Base-by-base conservation (phyloP, 441 rosid genomes). In the Mallotus japonicus region DNA sequence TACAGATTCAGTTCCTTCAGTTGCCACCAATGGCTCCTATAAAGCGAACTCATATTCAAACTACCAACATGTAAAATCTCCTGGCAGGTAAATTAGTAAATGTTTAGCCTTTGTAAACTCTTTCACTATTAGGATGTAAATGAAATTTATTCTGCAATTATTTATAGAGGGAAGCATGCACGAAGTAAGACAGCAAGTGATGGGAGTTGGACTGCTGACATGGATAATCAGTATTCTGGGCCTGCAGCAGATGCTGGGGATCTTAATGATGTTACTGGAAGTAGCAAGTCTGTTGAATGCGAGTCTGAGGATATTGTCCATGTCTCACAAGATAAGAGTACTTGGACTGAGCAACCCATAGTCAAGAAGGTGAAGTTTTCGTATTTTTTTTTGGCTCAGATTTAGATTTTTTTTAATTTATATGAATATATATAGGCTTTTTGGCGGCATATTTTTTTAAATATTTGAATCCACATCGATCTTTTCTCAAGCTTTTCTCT, bases 1-100 rank as follows among this genome's bases (percentile, higher is more conserved):
- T 13, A 90, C 90, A n/a, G 99, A 95, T 76, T 95, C 97, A 0
- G 84, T 91, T 71, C 92, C 88, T 64, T 90, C 98, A 1, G 86
- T 87, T 73, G 89, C 83, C 24, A 84, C 83, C 80, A 89, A 80
- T 81, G 95, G 90, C n/a, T 82, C 86, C 19, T 82, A 83, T 73
- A 90, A 82, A 67, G 89, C 88, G 73, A 90, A 75, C 76, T 71
- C 84, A 2, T 76, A 83, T 75, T 77, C 83, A n/a, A 90, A 79
- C 78, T 68, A 77, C 80, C 90, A 84, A 64, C 78, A 75, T 75
- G 85, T 86, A 77, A 87, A 80, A 65, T 85, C 86, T n/a, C 87
- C 86, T 19, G 77, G 85, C 85, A 90, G 92, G 99, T 95, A 83
- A 63, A 28, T 24, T 44, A 8, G 47, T 55, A 19, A 84, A 75